Base-by-base conservation (phyloP, 75 land plant species). In the Chamaecyparis obtusa region DNA sequence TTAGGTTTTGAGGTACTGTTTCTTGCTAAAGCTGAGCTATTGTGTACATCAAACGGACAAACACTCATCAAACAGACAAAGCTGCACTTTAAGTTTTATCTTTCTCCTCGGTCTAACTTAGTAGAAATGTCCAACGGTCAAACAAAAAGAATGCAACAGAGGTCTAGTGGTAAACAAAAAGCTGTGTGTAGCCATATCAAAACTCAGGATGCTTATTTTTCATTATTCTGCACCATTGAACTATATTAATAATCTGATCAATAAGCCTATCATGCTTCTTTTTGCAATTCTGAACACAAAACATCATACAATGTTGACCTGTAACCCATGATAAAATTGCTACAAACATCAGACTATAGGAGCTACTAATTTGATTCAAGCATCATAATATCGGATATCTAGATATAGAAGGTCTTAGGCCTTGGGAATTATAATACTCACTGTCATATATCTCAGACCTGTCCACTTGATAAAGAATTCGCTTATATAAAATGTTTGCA, bases 401-500 rank as follows among this genome's bases (percentile, higher is more conserved):
- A 21, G 8, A 4, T 60, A 60, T 60, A 72, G 36, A 32, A 72
- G 35, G 35, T 32, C 11, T 72, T 75, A 33, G 24, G 55, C 14
- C 7, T 88, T 10, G 67, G 27, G 39, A 33, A 64, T 9, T 44
- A 27, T 2, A 83, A 60, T 4, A 89, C 94, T 90, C 76, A 97
- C 99, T 96, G 88, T 94, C 92, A 90, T 96, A 97, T 8, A 97
- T 94, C 36, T 94, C 89, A 77, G 99, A 95, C 83, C 89, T 90
- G 79, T 97, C 95, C 83, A 96, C 98, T 86, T 95, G 97, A 55
- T 86, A 86, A 87, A 86, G 36, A 84, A 97, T 91, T 30, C 99
- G 90, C 30, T 81, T 37, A 87, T 97, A 96, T 4, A 97, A 85
- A 1, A 88, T 91, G 85, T 96, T 93, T 85, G 96, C 93, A 19